Evolutionary conservation across 2,329 filamentous ascomycete species (phyloP).

Genomic region (Dactylellina drechsleri): DNA sequence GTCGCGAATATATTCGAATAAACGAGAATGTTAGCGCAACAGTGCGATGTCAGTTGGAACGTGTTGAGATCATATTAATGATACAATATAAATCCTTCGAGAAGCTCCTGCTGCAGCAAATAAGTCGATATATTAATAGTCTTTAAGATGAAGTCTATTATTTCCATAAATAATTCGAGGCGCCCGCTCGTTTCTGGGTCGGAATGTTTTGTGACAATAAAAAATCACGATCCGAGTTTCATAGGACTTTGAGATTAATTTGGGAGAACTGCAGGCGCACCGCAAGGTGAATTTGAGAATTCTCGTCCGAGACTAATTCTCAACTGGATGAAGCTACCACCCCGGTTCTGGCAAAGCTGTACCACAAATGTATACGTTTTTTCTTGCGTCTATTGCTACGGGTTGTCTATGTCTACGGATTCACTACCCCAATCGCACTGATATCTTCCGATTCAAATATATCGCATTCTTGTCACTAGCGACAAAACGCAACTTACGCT

Average conservation of each 20-base stretch:
- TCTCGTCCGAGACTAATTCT: background rate
- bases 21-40: too few relatives aligned
- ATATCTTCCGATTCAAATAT: background rate
- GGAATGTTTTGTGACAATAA: constrained; percentile 17
- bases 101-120: too few relatives aligned
- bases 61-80: too few relatives aligned
- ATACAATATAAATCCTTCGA: too few relatives aligned
- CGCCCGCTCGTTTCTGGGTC: constrained; percentile 1
- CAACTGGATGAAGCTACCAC: constrained; percentile 6
- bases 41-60: too few relatives aligned
- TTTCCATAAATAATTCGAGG: background rate
- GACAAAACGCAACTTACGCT: background rate
- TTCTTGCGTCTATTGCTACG: background rate
- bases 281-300: constrained; percentile 36
- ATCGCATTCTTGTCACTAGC: background rate
- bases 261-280: constrained; percentile 40
- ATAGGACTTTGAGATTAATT: constrained; percentile 32
- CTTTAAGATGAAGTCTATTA: too few relatives aligned
- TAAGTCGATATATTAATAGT: too few relatives aligned
- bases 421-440: too few relatives aligned
- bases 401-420: too few relatives aligned
- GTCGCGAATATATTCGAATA: too few relatives aligned
- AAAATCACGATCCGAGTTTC: constrained; percentile 19
- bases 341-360: constrained; percentile 40
- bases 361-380: constrained; percentile 4